Percentiles rank a stretch among this genome's conserved stretches.
These are phyloP conservation scores for Penicillium sp. DNA, from an alignment of 2,329 filamentous ascomycete species.

Conservation along the genomic window DNA sequence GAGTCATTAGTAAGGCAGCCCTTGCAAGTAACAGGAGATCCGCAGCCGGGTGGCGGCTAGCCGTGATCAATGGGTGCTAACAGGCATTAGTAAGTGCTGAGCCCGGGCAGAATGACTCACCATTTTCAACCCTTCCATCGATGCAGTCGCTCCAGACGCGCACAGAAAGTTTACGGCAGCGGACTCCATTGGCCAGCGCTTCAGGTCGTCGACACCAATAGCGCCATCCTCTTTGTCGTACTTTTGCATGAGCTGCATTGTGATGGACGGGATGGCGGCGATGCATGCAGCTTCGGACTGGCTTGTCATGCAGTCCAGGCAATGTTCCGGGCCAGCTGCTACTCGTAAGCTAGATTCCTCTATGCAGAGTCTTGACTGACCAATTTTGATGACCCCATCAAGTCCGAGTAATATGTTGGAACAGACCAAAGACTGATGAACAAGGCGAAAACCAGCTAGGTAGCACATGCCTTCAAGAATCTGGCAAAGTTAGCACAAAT, in stretches of 20 bases:
- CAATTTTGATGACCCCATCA: constrained; percentile 28
- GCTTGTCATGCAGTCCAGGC: neutral
- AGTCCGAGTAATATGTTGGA: constrained; percentile 28
- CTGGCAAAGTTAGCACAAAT: constrained; percentile 8
- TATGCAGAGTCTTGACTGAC: constrained; percentile 9
- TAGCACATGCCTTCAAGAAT: constrained; percentile 24
- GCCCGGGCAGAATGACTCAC: neutral
- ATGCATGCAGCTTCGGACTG: constrained; percentile 1
- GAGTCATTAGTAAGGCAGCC: neutral
- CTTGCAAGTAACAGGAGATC: constrained; percentile 9
- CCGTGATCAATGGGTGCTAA: constrained; percentile 6
- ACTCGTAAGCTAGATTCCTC: constrained; percentile 2
- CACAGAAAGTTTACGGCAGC: constrained; percentile 1
- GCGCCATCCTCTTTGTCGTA: constrained; percentile 31
- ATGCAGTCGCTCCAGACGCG: constrained; percentile 2
- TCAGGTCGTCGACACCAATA: constrained; percentile 29
- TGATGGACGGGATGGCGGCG: constrained; percentile 22
- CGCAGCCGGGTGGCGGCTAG: neutral
- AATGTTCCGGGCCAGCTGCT: neutral
- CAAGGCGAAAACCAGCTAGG: constrained; percentile 14
- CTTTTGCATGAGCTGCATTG: constrained; percentile 36
- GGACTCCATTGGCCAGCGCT: constrained; percentile 9
- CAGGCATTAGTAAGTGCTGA: constrained; percentile 10
- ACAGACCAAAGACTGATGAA: constrained; percentile 26
- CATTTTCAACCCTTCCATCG: neutral